Conservation (phyloP, 73 alveolate genomes). For the Paramecium bursaria region DNA sequence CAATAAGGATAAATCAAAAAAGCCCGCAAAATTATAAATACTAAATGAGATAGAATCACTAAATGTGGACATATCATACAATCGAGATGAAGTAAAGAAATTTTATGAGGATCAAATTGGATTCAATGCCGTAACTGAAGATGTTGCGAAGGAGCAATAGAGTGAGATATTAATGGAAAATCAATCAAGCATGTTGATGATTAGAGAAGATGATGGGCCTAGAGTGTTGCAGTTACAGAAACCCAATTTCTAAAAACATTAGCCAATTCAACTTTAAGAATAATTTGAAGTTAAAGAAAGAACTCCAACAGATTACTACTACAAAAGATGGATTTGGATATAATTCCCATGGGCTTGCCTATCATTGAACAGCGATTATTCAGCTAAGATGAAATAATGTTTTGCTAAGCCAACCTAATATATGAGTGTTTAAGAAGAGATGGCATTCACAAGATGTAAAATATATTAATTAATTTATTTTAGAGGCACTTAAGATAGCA, state of each 20-base stretch:
- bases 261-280: background rate
- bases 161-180: slow-evolving; percentile 17
- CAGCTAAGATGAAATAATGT: slow-evolving; percentile 74
- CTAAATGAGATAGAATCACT: slow-evolving; percentile 49
- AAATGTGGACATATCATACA: slow-evolving; percentile 68
- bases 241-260: background rate
- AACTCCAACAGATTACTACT: slow-evolving; percentile 73
- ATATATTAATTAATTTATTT: no score
- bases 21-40: slow-evolving; percentile 53
- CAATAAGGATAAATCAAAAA: slow-evolving; percentile 48
- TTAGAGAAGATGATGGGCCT: background rate
- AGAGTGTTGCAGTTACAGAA: slow-evolving; percentile 12
- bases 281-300: slow-evolving; percentile 57
- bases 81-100: slow-evolving; percentile 62
- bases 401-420: slow-evolving; percentile 71
- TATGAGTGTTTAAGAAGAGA: slow-evolving; percentile 78
- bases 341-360: slow-evolving; percentile 80
- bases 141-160: slow-evolving; percentile 28
- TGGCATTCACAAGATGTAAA: slow-evolving; percentile 75
- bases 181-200: slow-evolving; percentile 45
- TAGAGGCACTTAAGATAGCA: slow-evolving; percentile 74
- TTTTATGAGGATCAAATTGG: slow-evolving; percentile 67
- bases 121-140: slow-evolving; percentile 48
- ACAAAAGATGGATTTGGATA: slow-evolving; percentile 86
- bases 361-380: slow-evolving; percentile 74